Evolutionary conservation across 192 early-diverging fungal genomes (phyloP), one percentile per base, ranked within the genome.

Genomic region (Coemansia sp.): DNA sequence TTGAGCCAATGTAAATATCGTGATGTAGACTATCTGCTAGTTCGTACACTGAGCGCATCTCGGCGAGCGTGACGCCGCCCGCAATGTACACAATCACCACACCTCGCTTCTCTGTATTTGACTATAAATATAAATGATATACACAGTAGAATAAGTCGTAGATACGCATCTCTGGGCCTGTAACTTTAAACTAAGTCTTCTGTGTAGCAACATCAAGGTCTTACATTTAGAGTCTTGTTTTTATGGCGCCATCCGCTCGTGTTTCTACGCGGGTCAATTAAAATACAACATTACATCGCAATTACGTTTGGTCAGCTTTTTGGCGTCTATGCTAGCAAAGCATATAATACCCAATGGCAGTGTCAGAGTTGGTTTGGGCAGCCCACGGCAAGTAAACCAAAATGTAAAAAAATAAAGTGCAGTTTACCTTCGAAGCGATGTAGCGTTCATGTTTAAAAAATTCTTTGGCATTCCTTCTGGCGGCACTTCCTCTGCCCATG

Each of bases 31-130:
- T 59, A 10, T 71, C 58, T 6, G 75, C 59, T n/a, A 84, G 56
- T 32, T 81, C 83, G 71, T 84, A 84, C 3, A 77, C 61, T 8
- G 83, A 19, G 19, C 83, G 75, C 71, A 84, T 76, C 39, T 84
- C 83, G 8, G 78, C 69, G 24, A 82, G 53, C 7, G 83, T 84
- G 27, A 78, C 62, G 20, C 83, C 83, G 3, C 83, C 83, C 7
- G 75, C 71, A 59, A 84, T 77, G 59, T 76, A 84, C 10, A 84
- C 60, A 46, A 84, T 64, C 6, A 85, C 14, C 1, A 57, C 62
- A 6, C 78, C 78, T 17, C 65, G 46, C 57, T 64, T 65, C 22
- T 66, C 56, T 24, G 39, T 7, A 11, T 51, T 11, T 2, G 33
- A 5, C 64, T 66, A 61, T 25, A 11, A 9, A 17, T 50, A 25